A percentile compares a stretch with the other conserved stretches of the same genome.
These are phyloP conservation scores for Tolypocladium ovalisporum DNA, from an alignment of 2,329 filamentous ascomycete genomes.

Conservation along the genomic window DNA sequence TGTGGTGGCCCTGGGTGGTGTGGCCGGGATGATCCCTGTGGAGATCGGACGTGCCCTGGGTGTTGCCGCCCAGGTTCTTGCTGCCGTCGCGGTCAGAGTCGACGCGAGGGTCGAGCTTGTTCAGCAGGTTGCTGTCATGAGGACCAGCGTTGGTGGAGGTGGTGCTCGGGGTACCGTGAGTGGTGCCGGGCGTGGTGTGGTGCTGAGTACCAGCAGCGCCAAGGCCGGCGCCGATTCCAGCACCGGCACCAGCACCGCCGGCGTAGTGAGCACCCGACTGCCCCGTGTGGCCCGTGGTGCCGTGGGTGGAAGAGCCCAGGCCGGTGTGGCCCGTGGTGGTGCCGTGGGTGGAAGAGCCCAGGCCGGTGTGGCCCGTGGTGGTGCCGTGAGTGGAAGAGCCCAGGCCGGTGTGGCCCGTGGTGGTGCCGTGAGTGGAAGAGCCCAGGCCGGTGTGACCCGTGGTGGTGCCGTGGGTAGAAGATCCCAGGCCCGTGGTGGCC, in stretches of 20 bases:
- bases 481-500: constrained; percentile 9
- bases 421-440: constrained; percentile 13
- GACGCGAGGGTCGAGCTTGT: constrained; percentile 41
- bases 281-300: constrained; percentile 1
- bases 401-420: constrained; percentile 5
- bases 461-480: constrained; percentile 13
- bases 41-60: constrained; percentile 12
- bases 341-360: too few relatives aligned
- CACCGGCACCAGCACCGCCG: constrained; percentile 17
- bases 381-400: too few relatives aligned
- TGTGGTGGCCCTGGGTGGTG: constrained; percentile 23
- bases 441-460: constrained; percentile 7
- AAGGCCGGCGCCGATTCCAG: background rate
- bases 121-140: constrained; percentile 31
- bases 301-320: too few relatives aligned
- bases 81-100: constrained; percentile 39
- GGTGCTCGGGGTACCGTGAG: constrained; percentile 16
- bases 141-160: constrained; percentile 24
- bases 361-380: background rate
- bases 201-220: background rate
- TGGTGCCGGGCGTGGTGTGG: constrained; percentile 6
- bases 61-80: constrained; percentile 14
- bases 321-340: background rate
- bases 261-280: constrained; percentile 16
- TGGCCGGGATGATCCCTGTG: constrained; percentile 1